A percentile compares a stretch with the other conserved stretches of the same genome.
These are phyloP conservation scores for Pestalotiopsis sp. DNA, from an alignment of 2,329 filamentous ascomycete genomes.

Conservation along the genomic window DNA sequence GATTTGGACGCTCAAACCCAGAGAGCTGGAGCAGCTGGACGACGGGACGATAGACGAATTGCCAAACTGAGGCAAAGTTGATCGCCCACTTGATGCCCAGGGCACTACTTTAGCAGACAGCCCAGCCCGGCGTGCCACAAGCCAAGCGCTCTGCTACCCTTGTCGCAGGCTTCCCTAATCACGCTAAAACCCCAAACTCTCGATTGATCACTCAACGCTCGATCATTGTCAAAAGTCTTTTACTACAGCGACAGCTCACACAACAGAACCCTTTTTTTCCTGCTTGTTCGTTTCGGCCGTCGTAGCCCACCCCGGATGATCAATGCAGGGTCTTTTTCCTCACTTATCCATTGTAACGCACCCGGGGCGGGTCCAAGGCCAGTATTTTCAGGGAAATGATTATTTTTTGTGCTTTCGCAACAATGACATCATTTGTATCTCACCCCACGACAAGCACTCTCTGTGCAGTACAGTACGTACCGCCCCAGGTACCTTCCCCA, in stretches of 20 bases:
- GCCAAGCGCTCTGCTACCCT: constrained; percentile 4
- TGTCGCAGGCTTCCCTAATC: neutral
- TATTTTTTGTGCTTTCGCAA: neutral
- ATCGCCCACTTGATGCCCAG: no score
- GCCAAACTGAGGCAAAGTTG: no score
- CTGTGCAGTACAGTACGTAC: neutral
- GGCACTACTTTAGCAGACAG: neutral
- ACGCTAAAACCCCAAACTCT: constrained; percentile 2
- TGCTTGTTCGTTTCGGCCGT: neutral
- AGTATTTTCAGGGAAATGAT: neutral
- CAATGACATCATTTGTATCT: neutral
- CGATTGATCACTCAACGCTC: constrained; percentile 12
- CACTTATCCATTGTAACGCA: neutral
- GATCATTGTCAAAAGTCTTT: neutral
- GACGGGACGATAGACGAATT: neutral
- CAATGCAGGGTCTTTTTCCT: constrained; percentile 7
- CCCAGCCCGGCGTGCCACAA: constrained; percentile 7
- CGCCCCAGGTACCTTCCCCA: neutral
- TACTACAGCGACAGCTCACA: constrained; percentile 1
- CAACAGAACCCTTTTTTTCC: neutral
- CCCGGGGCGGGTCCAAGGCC: neutral
- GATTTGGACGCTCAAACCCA: neutral
- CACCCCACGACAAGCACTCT: neutral
- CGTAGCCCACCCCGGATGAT: neutral
- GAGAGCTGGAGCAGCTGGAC: neutral